Base-by-base conservation (phyloP, 2,329 filamentous ascomycete genomes). In the Leptographium radiaticola region DNA sequence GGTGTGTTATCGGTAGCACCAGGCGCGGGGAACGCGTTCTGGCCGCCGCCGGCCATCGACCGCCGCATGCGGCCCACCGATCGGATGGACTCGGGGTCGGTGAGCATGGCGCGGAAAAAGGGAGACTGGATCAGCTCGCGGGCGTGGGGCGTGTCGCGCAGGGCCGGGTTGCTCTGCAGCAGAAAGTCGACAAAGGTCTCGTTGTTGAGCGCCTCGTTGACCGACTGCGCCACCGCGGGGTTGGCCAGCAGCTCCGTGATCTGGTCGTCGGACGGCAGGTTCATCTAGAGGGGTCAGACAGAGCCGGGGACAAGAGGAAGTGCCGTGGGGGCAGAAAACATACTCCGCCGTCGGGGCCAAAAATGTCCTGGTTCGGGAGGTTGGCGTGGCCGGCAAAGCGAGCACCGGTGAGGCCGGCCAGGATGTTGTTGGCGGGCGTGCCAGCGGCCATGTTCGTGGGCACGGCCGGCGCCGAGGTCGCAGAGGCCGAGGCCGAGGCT, bases 141-240 rank as follows among this genome's bases (percentile, higher is more conserved):
- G 25, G 87, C 87, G 56, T 85, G 80, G 43, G 86, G 86, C 67
- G 86, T 80, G 56, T 81, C 77, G 62, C 84, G 79, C 18, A 89
- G 74, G 76, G 89, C 84, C 2, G 93, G 93, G 65, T 95, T 95
- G 64, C 86, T 81, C 62, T 93, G 82, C 62, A 98, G 89, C 79
- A 97, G 87, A 79, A 94, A 88, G 65, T 97, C 89, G 65, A 97
- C 80, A 62, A 98, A 86, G 18, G 84, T 80, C n/a, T 93, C 91
- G 69, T 97, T 97, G 68, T 90, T 87, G 67, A 98, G 85, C 39
- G 90, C 89, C 70, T 96, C 91, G 68, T 93, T 95, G 80, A 98
- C 87, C 53, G 84, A 84, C 60, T 89, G 85, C 59, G 87, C 81
- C 54, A 95, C 84, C 64, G 88, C 85, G 25, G 93, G 93, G 65